These are phyloP conservation scores for Aureobasidium sp. DNA, from an alignment of 2,329 filamentous ascomycete genomes.

Conservation along the genomic window DNA sequence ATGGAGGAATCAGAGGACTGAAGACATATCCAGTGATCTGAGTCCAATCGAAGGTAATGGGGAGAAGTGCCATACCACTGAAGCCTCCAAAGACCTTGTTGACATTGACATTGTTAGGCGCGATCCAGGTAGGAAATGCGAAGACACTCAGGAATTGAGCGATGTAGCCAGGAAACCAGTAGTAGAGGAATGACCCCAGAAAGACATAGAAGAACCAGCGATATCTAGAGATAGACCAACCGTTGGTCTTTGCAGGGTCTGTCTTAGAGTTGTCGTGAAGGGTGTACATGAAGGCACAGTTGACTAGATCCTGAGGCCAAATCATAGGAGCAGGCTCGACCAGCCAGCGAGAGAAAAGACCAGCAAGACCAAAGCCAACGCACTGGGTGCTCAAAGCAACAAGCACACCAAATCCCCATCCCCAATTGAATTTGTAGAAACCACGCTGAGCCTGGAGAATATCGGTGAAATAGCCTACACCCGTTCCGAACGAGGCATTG, in stretches of 20 bases:
- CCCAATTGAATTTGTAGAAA: conserved; percentile 57
- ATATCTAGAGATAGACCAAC: conserved; percentile 74
- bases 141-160: conserved; percentile 83
- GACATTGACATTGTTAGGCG: conserved; percentile 70
- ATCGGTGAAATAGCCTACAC: conserved; percentile 57
- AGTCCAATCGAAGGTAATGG: conserved; percentile 69
- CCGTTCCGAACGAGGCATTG: conserved; percentile 41
- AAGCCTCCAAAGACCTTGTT: conserved; percentile 78
- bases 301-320: conserved; percentile 48
- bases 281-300: conserved; percentile 70
- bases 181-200: conserved; percentile 64
- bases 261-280: conserved; percentile 75
- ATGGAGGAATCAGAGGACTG: conserved; percentile 61
- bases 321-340: conserved; percentile 83
- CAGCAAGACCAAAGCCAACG: conserved; percentile 75
- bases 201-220: conserved; percentile 74
- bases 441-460: conserved; percentile 62
- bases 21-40: conserved; percentile 60
- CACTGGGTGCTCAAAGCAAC: conserved; percentile 3
- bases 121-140: conserved; percentile 81
- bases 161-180: conserved; percentile 74
- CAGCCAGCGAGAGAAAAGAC: conserved; percentile 68
- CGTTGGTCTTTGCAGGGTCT: conserved; percentile 38
- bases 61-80: conserved; percentile 67
- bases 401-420: conserved; percentile 3